Base-by-base conservation (phyloP, 2,329 filamentous ascomycete species). In the Diaporthe ilicicola region DNA sequence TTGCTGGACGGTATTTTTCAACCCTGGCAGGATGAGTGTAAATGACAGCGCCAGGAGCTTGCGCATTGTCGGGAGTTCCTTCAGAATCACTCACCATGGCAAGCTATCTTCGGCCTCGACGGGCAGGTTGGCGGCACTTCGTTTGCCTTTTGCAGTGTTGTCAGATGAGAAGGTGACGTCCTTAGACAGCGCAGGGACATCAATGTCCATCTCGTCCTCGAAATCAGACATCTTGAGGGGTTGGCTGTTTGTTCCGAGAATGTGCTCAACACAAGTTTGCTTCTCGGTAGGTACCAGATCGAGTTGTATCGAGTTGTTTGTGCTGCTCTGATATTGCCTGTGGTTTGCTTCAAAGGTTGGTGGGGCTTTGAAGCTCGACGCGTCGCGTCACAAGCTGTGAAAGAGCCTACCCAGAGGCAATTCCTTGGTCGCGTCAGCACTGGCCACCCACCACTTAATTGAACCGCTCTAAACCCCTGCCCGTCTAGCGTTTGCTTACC, bases 1-100 rank as follows among this genome's bases (percentile, higher is more conserved):
- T 94, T 73, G 91, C 91, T 22, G 96, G 96, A 67, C 96, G 90
- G 83, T 98, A 99, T 79, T 99, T 99, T 80, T 99, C 96, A 10
- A 99, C 94, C 95, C 93, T 94, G 72, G 1, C 13, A 4, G 53
- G 7, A 19, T 2, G 27, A 27, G 44, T 13, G 29, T 50, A 3
- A 50, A 29, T 37, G 44, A 50, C 4, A 19, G 59, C 19, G 24
- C 29, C n/a, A 48, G 13, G 8, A 24, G 17, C 4, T 17, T 8
- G 42, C 29, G 15, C 8, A n/a, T 13, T 6, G 10, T 13, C 12
- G 12, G 5, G 27, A 15, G 12, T 15, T 34, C 12, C 27, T 9
- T 1, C 1, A 3, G 34, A n/a, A 15, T 48, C 15, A 12, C 84
- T 73, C 79, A 97, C 95, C 96, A 99, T 83, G 96, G 96, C 22